Base-by-base conservation (phyloP, 2,329 filamentous ascomycete species). In the Stenocarpella maydis region DNA sequence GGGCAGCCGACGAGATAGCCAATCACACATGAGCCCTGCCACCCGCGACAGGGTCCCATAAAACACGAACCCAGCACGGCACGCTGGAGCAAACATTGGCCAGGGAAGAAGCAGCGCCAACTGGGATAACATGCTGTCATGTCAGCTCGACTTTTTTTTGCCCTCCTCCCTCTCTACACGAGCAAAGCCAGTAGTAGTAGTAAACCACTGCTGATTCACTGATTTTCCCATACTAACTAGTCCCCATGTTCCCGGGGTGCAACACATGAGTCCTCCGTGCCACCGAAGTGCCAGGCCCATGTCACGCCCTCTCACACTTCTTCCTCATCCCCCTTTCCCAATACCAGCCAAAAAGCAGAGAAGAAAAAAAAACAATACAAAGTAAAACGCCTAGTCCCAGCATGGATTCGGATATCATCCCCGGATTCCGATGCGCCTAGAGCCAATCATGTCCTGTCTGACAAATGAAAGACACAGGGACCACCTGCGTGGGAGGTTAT, bases 341-440 rank as follows among this genome's bases (percentile, higher is more conserved):
- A 58, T 19, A 26, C 54, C 43, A 41, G 54, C 37, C 55, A 31
- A 45, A 24, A n/a, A 31, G n/a, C n/a, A n/a, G n/a, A n/a, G n/a
- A n/a, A n/a, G n/a, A n/a, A n/a, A n/a, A n/a, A n/a, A n/a, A n/a
- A n/a, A n/a, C n/a, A 34, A 3, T 31, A 58, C 31, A 67, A 47
- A 24, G 34, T 31, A 50, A 31, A 31, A 67, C 63, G 34, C 63
- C 15, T 24, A 21, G 31, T 39, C 45, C 68, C 47, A 60, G 45
- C 64, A 67, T 53, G 47, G 39, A 37, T 61, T 43, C 54, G 64
- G 68, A 67, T 69, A 69, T 69, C 68, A 63, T 49, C 43, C 68
- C 47, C 47, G 37, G 37, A 58, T 39, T 24, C 37, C 47, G 41
- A 63, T 47, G 67, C 68, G 54, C 68, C 68, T 54, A 41, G 45